Evolutionary conservation across 805 yeast species (phyloP), one percentile per base, ranked within the genome.

Genomic region (Starmerella roubikii): DNA sequence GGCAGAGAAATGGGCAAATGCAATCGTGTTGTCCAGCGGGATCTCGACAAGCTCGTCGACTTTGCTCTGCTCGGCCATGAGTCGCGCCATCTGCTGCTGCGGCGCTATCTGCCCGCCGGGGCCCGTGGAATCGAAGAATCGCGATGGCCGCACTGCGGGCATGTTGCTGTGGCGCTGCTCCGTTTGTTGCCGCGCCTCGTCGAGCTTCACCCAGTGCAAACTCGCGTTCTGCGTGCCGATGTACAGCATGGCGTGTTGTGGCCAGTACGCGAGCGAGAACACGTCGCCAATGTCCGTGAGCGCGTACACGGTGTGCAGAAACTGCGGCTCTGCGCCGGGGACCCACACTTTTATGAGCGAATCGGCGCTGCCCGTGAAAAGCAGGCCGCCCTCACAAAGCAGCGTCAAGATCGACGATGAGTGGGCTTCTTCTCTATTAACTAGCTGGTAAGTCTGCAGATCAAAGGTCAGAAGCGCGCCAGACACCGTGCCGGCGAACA

Each of bases 201-300:
- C 35, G 9, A 67, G 50, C 32, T 68, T 68, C 41, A 82, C 75
- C 74, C 81, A 88, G 30, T 82, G 70, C 15, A 88, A 70, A 1
- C 86, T 71, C 3, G 97, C 95, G 55, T 86, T 88, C 57, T 91
- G 97, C 11, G 94, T 78, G 4, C 98, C 98, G 50, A 83, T 71
- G 45, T 76, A 82, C 3, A 88, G 64, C 0, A 82, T 72, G 34
- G 74, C 67, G 10, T 71, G 56, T 2, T 60, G 47, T 16, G 72
- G 70, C 13, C 77, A 67, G 74, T 91, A 83, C 7, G 75, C 71
- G 25, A 88, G 60, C 8, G 94, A 78, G 54, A 88, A 88, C 15
- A 88, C 79, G 57, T 88, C 98, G 36, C 98, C 98, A 37, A 88
- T 78, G 60, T 88, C 98, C 26, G 79, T 69, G 10, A 79, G 58